Conservation (phyloP, 305 asterid species). For the Rubia peregrina region DNA sequence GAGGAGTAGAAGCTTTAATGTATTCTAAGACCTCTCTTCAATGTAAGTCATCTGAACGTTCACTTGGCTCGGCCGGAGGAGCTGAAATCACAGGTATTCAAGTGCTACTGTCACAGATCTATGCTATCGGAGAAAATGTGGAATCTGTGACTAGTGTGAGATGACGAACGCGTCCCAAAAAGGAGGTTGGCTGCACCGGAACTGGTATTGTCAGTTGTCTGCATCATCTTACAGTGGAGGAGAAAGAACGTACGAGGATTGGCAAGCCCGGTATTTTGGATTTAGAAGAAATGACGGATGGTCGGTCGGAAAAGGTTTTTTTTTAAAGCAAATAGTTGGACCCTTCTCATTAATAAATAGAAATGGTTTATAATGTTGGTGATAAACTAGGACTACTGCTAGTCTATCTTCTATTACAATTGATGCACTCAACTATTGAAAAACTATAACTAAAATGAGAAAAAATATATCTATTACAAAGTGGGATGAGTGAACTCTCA, state of each 20-base stretch:
- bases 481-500: too few species aligned
- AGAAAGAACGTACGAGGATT: neutral
- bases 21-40: constrained; percentile 3
- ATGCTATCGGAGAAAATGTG: neutral
- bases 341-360: too few species aligned
- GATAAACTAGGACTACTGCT: too few species aligned
- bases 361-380: too few species aligned
- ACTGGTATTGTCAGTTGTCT: neutral
- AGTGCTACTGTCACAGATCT: neutral
- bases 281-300: too few species aligned
- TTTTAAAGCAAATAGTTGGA: too few species aligned
- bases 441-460: too few species aligned
- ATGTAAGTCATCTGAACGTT: neutral
- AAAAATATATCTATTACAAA: too few species aligned
- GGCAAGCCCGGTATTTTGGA: too few species aligned
- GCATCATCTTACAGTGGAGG: neutral
- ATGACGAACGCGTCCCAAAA: neutral
- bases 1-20: constrained; percentile 8
- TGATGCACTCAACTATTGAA: too few species aligned
- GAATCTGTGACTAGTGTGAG: neutral
- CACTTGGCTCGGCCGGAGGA: neutral
- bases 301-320: too few species aligned
- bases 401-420: too few species aligned
- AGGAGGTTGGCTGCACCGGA: neutral
- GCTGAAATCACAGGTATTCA: neutral